Base-by-base conservation (phyloP, 345 rosid species). In the Citrus maxima region DNA sequence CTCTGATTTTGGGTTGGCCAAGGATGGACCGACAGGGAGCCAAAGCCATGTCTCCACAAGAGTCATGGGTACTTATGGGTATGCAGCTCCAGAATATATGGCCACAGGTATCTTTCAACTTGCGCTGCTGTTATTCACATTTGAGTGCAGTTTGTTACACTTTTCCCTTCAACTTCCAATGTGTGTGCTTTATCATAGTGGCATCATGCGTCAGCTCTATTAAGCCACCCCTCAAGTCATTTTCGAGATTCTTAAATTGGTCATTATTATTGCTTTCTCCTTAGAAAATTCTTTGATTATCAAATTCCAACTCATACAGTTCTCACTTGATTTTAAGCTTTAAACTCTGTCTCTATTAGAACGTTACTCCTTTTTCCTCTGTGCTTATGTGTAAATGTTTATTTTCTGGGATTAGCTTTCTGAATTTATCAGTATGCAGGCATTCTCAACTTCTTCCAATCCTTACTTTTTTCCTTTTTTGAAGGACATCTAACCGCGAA, bases 1-100 rank as follows among this genome's bases (percentile, higher is more conserved):
- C 55, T 94, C 99, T 4, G 98, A 94, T 78, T 96, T 96, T 56
- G 99, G 99, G 9, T 83, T 96, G 84, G 98, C 98, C 80, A 93
- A 95, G 77, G 99, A 96, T 74, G 94, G 98, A 37, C 99, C 99
- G 25, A 67, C 83, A 7, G 99, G 94, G 3, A 92, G 89, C 76
- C 78, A 81, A 70, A 94, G 98, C 82, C 90, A 94, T 73, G 97
- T 94, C 76, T 94, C 98, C 38, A 96, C 99, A 6, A 84, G 99
- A 74, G 40, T 96, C 67, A 96, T 96, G 97, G 99, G 99, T 37
- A 96, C 99, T 5, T 88, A 91, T 35, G 99, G 99, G 35, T 91
- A 91, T 77, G 93, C 92, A 37, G 99, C 97, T 79, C 95, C 99
- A 2, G 95, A 91, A 76, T 77, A 95, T 72, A 78, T 93, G 85